Evolutionary conservation across 257 asterid species (phyloP).

Genomic region (Linderniella brevidens): DNA sequence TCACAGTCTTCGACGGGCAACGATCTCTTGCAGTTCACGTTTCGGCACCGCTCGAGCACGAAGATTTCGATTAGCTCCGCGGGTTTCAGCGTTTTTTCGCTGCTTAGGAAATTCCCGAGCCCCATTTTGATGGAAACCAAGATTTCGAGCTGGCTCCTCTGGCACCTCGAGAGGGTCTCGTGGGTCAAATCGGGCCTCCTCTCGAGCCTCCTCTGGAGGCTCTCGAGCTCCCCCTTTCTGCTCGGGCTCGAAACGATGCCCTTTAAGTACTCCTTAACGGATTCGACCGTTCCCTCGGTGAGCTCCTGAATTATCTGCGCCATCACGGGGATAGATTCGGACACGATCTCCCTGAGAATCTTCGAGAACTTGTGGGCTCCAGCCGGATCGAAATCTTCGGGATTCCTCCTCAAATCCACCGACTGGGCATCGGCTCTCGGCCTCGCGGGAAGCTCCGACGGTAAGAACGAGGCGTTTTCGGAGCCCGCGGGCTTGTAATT

Average conservation of each 20-base stretch:
- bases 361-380: slow-evolving; percentile 33
- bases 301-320: slow-evolving; percentile 62
- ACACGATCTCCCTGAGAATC: slow-evolving; percentile 54
- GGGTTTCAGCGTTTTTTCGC: slow-evolving; percentile 24
- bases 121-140: slow-evolving; percentile 66
- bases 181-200: slow-evolving; percentile 60
- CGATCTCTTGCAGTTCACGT: slow-evolving; percentile 45
- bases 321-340: slow-evolving; percentile 47
- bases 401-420: slow-evolving; percentile 38
- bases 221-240: slow-evolving; percentile 35
- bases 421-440: slow-evolving; percentile 42
- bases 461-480: slow-evolving; percentile 52
- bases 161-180: slow-evolving; percentile 65
- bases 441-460: slow-evolving; percentile 70
- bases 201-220: slow-evolving; percentile 55
- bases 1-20: slow-evolving; percentile 79
- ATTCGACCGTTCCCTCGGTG: slow-evolving; percentile 47
- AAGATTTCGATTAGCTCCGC: slow-evolving; percentile 58
- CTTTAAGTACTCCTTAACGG: slow-evolving; percentile 50
- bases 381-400: slow-evolving; percentile 30
- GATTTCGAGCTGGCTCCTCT: slow-evolving; percentile 56
- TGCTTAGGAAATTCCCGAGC: slow-evolving; percentile 32
- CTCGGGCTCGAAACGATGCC: slow-evolving; percentile 31
- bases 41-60: slow-evolving; percentile 67
- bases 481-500: slow-evolving; percentile 48